Evolutionary conservation across 139 green algal species (phyloP).

Genomic region (Yamagishiella unicocca): DNA sequence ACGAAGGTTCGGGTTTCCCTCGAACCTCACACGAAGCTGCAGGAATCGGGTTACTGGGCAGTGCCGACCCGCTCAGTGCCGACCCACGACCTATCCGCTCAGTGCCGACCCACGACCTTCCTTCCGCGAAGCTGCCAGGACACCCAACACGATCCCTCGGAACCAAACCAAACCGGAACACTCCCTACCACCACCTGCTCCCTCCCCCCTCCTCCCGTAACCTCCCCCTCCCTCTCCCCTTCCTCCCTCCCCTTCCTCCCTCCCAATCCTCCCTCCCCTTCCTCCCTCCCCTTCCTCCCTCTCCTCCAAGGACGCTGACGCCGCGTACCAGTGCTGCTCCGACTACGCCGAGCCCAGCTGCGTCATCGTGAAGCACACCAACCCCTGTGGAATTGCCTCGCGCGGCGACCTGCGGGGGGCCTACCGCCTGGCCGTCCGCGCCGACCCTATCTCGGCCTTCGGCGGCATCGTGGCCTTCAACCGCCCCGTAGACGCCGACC

Average conservation of each 20-base stretch:
- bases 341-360: constrained; percentile 85
- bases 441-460: constrained; percentile 97
- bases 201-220: too few species aligned
- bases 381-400: constrained; percentile 95
- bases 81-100: too few species aligned
- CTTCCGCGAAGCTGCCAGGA: too few species aligned
- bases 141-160: too few species aligned
- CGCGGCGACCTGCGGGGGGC: constrained; percentile 89
- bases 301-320: constrained; percentile 84
- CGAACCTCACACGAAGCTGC: too few species aligned
- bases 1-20: too few species aligned
- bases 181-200: too few species aligned
- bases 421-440: constrained; percentile 93
- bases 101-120: too few species aligned
- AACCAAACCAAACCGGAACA: too few species aligned
- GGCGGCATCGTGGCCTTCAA: constrained; percentile 99
- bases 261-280: not conserved
- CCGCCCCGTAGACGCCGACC: constrained; percentile 80
- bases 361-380: constrained; percentile 99
- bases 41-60: too few species aligned
- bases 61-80: too few species aligned
- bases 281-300: not conserved
- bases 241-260: not conserved
- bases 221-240: not conserved
- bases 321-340: constrained; percentile 70